phyloP scores from a whole-genome alignment of 495 filamentous ascomycete genomes.

The Penicillium odoratum region DNA sequence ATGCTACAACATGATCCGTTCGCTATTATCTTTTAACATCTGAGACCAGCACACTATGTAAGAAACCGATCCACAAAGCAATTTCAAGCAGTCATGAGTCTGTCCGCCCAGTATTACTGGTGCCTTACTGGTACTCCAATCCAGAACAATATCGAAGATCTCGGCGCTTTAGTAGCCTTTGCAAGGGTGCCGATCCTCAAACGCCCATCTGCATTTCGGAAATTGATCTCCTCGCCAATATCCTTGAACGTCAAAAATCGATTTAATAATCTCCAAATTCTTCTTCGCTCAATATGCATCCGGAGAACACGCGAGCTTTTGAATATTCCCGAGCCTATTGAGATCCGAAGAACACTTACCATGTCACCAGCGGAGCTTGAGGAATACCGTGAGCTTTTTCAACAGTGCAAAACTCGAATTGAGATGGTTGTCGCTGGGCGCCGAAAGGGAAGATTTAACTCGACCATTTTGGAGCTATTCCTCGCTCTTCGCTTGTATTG shows the following conservation, averaged over 20 bases:
- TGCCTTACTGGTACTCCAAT: conserved; percentile 9
- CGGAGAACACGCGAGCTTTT: neutral
- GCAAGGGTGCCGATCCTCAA: conserved; percentile 5
- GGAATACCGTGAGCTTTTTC: neutral
- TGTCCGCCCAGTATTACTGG: conserved; percentile 4
- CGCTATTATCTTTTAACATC: neutral
- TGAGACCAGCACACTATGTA: neutral
- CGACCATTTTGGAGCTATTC: neutral
- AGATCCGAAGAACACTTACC: neutral
- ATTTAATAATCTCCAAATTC: neutral
- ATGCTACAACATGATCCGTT: neutral
- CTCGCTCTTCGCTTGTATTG: conserved; percentile 4
- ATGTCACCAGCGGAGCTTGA: neutral
- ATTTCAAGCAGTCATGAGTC: conserved; percentile 1
- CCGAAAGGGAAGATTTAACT: conserved; percentile 1
- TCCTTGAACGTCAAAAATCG: neutral
- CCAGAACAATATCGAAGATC: conserved; percentile 8
- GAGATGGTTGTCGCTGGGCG: conserved; percentile 6
- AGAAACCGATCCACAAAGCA: conserved; percentile 9
- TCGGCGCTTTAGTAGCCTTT: conserved; percentile 3
- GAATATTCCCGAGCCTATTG: neutral
- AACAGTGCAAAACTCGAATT: conserved; percentile 3
- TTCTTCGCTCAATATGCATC: neutral
- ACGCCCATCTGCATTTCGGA: conserved; percentile 3
- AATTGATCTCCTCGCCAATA: conserved; percentile 3